Evolutionary conservation across 257 asterid genomes (phyloP), one percentile per base, ranked within the genome.

Genomic region (Henckelia pumila): DNA sequence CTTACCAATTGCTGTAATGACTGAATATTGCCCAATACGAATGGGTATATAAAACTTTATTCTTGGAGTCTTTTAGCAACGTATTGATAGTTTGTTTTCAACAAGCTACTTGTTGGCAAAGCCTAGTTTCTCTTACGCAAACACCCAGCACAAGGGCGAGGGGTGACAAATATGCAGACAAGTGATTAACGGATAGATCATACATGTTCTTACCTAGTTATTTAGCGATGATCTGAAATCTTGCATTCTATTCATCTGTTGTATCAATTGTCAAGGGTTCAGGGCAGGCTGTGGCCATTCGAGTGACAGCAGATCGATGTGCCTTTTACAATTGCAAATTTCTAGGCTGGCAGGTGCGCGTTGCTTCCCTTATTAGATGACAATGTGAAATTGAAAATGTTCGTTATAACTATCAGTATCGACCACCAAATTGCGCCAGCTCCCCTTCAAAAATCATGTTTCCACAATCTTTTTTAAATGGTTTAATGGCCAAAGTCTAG

Each of bases 231-330:
- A 22, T 58, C 26, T 67, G 17, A 7, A 28, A 64, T 37, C 20
- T 33, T 4, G 2, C 37, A 50, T 22, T 21, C 60, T 30, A 44
- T 52, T 14, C 11, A 44, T 58, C 53, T 76, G 20, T 61, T 10
- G 37, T 76, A 16, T 25, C 6, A 10, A 56, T 29, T 61, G 26
- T 56, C 6, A 50, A 91, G 99, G 97, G 95, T 22, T 91, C 99
- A 20, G 96, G 96, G 24, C 99, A 94, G 78, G 99, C 99, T 47
- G 99, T 88, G 81, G 99, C 97, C 24, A 63, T 88, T 68, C 79
- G 99, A 72, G 95, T 87, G 80, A 88, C 97, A 0, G 96, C 99
- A 10, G 97, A 94, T 71, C 95, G 89, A 14, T 91, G 93, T 68
- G 96, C 93, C 0, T 94, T 91, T 73, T 94, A 91, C 81, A 87